Percentiles rank a stretch among this genome's conserved stretches.
These are phyloP conservation scores for Lizanozyma gosingica DNA, from an alignment of 1,139 yeast species.

Conservation along the genomic window DNA sequence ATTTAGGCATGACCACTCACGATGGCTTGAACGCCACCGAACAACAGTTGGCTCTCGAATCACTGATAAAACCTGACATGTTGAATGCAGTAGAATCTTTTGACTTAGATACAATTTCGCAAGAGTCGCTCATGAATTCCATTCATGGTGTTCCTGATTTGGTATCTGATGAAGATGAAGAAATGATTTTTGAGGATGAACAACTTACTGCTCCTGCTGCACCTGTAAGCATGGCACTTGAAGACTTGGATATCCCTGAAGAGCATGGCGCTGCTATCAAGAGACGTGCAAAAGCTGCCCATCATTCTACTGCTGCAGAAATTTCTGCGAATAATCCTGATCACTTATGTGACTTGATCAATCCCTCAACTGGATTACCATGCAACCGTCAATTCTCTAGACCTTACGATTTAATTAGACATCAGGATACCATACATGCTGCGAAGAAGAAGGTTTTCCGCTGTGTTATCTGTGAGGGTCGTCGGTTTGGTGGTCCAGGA, in stretches of 20 bases:
- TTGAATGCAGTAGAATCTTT: not conserved
- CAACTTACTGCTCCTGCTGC: not conserved
- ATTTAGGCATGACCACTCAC: not conserved
- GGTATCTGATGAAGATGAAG: not conserved
- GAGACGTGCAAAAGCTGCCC: constrained; percentile 1
- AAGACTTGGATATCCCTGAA: not conserved
- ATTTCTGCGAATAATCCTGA: constrained; percentile 13
- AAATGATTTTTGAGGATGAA: not conserved
- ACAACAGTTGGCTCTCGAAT: not conserved
- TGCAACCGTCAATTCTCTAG: constrained; percentile 40
- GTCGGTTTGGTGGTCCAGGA: constrained; percentile 42
- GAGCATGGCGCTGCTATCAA: not conserved
- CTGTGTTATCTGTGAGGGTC: constrained; percentile 43
- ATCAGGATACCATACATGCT: constrained; percentile 43
- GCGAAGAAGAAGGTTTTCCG: constrained; percentile 39
- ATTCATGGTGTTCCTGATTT: not conserved
- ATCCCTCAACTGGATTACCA: constrained; percentile 41
- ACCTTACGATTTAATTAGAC: constrained; percentile 41
- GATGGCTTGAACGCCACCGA: not conserved
- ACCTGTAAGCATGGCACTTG: not conserved
- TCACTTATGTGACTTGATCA: constrained; percentile 52
- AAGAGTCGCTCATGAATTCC: not conserved
- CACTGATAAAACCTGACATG: not conserved
- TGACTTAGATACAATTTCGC: not conserved
- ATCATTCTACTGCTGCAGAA: constrained; percentile 15